Percentiles rank a stretch among this genome's conserved stretches.
phyloP scores from a whole-genome alignment of 2,329 filamentous ascomycete genomes.

The Colletotrichum cuscutae region DNA sequence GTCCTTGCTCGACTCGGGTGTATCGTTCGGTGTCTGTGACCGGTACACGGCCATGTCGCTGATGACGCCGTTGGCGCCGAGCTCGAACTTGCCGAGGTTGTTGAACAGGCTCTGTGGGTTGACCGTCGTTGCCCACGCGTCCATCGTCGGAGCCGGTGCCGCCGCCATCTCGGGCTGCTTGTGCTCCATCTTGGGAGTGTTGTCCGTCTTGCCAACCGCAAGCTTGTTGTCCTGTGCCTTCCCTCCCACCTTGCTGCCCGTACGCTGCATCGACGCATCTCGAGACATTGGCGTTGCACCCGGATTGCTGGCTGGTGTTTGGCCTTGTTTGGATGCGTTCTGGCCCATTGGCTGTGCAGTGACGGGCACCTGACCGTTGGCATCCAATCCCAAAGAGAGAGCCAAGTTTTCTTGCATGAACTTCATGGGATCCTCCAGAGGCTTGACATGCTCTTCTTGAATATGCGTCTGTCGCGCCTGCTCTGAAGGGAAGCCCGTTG shows the following conservation, averaged over 20 bases:
- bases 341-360: constrained; percentile 50
- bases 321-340: constrained; percentile 59
- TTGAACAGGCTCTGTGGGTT: constrained; percentile 55
- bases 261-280: constrained; percentile 61
- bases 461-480: constrained; percentile 64
- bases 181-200: constrained; percentile 38
- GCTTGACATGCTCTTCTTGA: constrained; percentile 69
- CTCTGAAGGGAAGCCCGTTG: constrained; percentile 62
- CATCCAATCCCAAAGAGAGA: constrained; percentile 60
- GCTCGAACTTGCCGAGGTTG: constrained; percentile 52
- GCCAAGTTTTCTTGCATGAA: constrained; percentile 63
- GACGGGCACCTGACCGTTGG: constrained; percentile 54
- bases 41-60: constrained; percentile 65
- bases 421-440: constrained; percentile 63
- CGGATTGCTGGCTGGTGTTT: constrained; percentile 53
- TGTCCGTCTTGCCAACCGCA: constrained; percentile 41
- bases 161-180: constrained; percentile 44
- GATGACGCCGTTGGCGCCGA: constrained; percentile 57
- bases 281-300: constrained; percentile 62
- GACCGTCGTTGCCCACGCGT: constrained; percentile 52
- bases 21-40: constrained; percentile 69
- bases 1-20: constrained; percentile 72
- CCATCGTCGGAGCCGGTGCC: constrained; percentile 26
- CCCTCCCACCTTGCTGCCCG: constrained; percentile 55
- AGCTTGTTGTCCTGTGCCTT: constrained; percentile 50